Base-by-base conservation (phyloP, 31 red algal species). In the Pterothamnion heteromorphum region DNA sequence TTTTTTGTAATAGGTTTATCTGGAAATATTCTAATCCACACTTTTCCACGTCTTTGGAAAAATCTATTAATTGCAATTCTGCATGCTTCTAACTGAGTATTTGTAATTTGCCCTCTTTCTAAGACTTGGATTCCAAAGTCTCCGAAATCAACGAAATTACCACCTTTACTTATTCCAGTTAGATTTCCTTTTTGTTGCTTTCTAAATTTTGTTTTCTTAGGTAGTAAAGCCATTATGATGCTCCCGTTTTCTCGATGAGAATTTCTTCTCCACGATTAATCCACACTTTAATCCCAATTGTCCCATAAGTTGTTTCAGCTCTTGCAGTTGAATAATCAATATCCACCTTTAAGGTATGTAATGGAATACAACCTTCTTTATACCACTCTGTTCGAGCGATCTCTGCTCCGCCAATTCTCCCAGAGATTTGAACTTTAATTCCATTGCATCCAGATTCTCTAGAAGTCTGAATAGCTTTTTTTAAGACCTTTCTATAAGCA, bases 281-380 rank as follows among this genome's bases (percentile, higher is more conserved):
- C 81, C 81, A 86, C 27, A 86, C 81, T 86, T 86, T 86, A 26
- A 86, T 35, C 22, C 81, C 81, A 35, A 86, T 86, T 24, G 35
- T 39, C 23, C 81, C 81, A 86, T 86, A 86, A 34, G 35, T 37
- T 86, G 81, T 86, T 28, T 37, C 23, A 86, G 81, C 81, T 86
- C 35, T 35, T 34, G 81, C 27, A 37, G 35, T 35, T 34, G 28
- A 28, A 35, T 86, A 86, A 35, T 86, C 81, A 37, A 86, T 86
- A 36, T 32, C 31, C 22, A 35, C 81, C 27, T 35, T 28, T 24
- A 86, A 35, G 27, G 81, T 86, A 32, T 86, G 81, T 26, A 86
- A 37, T 37, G 81, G 81, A 28, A 86, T 35, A 36, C 35, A 26
- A 86, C 81, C 81, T 86, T 76, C 81, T 28, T 24, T 34, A 39